Conservation (phyloP, 495 filamentous ascomycete genomes). For the Coniosporium apollinis region DNA sequence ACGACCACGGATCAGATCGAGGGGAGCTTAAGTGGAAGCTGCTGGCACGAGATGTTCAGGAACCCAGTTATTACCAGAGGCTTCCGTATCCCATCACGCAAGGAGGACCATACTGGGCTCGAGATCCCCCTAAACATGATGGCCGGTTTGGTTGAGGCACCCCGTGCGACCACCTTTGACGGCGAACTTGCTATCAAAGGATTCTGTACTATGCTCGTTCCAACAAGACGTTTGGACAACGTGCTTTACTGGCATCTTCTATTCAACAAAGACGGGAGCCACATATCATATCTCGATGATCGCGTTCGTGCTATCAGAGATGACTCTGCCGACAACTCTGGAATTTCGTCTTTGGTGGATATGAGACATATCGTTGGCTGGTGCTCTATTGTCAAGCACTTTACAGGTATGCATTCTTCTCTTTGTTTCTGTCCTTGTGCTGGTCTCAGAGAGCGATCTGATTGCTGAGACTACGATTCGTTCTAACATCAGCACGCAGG, state of each 20-base stretch:
- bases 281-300: slow-evolving; percentile 4
- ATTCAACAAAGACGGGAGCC: slow-evolving; percentile 10
- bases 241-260: slow-evolving; percentile 18
- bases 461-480: too few species aligned
- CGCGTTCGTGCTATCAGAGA: slow-evolving; percentile 6
- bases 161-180: slow-evolving; percentile 1
- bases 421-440: too few species aligned
- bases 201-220: slow-evolving; percentile 17
- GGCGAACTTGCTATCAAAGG: slow-evolving; percentile 16
- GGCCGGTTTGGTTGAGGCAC: slow-evolving; percentile 1
- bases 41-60: slow-evolving; percentile 23
- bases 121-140: slow-evolving; percentile 12
- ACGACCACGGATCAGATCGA: not conserved
- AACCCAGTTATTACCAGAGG: slow-evolving; percentile 23
- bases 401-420: slow-evolving; percentile 6
- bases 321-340: not conserved
- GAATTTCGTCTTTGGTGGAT: not conserved
- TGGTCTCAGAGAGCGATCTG: too few species aligned
- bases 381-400: not conserved
- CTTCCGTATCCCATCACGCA: slow-evolving; percentile 17
- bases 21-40: slow-evolving; percentile 14
- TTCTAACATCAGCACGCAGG: not conserved
- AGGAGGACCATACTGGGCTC: slow-evolving; percentile 7
- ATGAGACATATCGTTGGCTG: slow-evolving; percentile 7
- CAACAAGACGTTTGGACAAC: slow-evolving; percentile 7